A percentile compares a stretch with the other conserved stretches of the same genome.
Evolutionary conservation across 2,329 filamentous ascomycete species (phyloP).

Genomic region (Stenocarpella maydis): DNA sequence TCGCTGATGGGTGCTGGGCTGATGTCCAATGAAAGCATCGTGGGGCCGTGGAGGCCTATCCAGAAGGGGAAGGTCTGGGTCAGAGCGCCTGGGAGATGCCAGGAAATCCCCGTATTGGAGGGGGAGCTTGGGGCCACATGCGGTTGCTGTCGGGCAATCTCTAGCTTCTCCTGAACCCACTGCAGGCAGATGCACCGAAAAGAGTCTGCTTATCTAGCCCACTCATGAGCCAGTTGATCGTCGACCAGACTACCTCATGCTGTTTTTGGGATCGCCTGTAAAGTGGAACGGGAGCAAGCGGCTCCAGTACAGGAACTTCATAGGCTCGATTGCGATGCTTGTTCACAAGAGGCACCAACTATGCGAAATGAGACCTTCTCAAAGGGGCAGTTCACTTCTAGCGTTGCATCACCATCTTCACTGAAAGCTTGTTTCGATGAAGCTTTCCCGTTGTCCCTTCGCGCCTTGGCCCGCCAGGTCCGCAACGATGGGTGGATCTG

Average conservation of each 20-base stretch:
- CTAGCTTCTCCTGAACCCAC: slow-evolving; percentile 19
- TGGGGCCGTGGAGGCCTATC: neutral
- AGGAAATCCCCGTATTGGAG: neutral
- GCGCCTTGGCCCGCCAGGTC: slow-evolving; percentile 4
- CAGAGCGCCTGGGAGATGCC: neutral
- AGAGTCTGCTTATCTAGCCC: slow-evolving; percentile 18
- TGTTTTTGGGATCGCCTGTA: neutral
- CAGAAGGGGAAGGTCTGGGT: slow-evolving; percentile 20
- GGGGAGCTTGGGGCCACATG: neutral
- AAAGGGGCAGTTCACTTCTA: slow-evolving; percentile 30
- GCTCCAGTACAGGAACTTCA: neutral
- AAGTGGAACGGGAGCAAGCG: neutral
- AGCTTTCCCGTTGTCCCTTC: slow-evolving; percentile 16
- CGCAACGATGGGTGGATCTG: neutral
- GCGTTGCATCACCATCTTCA: neutral
- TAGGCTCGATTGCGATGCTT: neutral
- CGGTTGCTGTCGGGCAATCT: slow-evolving; percentile 9
- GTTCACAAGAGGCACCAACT: slow-evolving; percentile 9
- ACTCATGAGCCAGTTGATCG: slow-evolving; percentile 4
- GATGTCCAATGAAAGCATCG: slow-evolving; percentile 3
- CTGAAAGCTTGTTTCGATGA: slow-evolving; percentile 15
- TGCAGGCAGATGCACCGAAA: neutral
- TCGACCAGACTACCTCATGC: neutral
- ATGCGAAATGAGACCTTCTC: slow-evolving; percentile 33
- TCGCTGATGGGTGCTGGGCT: neutral